These are phyloP conservation scores for Ceratobasidium sp. DNA, from an alignment of 1,284 basidiomycete species.

Conservation along the genomic window DNA sequence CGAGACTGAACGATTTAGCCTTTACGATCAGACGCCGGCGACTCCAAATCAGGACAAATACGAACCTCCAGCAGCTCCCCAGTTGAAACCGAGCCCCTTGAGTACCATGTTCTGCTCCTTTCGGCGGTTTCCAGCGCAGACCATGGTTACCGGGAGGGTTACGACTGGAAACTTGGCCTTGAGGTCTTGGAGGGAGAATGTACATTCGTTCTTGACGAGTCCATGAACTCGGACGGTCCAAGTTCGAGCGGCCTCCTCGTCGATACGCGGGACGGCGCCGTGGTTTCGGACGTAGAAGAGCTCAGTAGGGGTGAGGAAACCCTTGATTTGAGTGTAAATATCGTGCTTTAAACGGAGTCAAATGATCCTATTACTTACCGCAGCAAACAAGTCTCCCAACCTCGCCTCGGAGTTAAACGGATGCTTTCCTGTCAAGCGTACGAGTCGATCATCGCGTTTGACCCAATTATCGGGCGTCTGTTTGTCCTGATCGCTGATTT, in stretches of 20 bases:
- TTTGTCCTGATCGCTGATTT: slow-evolving; percentile 52
- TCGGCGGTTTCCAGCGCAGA: slow-evolving; percentile 77
- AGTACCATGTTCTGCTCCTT: slow-evolving; percentile 79
- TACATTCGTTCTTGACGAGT: slow-evolving; percentile 61
- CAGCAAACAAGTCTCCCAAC: slow-evolving; percentile 64
- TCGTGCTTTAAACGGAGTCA: not conserved
- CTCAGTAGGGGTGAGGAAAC: slow-evolving; percentile 74
- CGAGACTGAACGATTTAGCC: slow-evolving; percentile 57
- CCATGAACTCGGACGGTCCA: slow-evolving; percentile 71
- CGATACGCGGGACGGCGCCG: slow-evolving; percentile 71
- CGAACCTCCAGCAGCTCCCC: slow-evolving; percentile 65
- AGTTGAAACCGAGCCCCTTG: slow-evolving; percentile 72
- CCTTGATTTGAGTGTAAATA: slow-evolving; percentile 52
- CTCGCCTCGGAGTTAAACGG: slow-evolving; percentile 73
- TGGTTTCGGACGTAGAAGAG: slow-evolving; percentile 79
- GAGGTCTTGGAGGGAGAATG: slow-evolving; percentile 64
- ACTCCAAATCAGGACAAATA: not conserved
- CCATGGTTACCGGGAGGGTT: slow-evolving; percentile 74
- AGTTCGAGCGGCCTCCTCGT: slow-evolving; percentile 57
- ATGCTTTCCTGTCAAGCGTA: slow-evolving; percentile 71
- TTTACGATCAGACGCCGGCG: not conserved
- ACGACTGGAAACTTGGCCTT: slow-evolving; percentile 66
- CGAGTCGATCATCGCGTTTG: slow-evolving; percentile 59
- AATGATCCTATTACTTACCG: slow-evolving; percentile 53
- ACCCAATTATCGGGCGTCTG: slow-evolving; percentile 64